Evolutionary conservation across 352 stramenopile species (phyloP).

Genomic region (Phytopythium sindhum): DNA sequence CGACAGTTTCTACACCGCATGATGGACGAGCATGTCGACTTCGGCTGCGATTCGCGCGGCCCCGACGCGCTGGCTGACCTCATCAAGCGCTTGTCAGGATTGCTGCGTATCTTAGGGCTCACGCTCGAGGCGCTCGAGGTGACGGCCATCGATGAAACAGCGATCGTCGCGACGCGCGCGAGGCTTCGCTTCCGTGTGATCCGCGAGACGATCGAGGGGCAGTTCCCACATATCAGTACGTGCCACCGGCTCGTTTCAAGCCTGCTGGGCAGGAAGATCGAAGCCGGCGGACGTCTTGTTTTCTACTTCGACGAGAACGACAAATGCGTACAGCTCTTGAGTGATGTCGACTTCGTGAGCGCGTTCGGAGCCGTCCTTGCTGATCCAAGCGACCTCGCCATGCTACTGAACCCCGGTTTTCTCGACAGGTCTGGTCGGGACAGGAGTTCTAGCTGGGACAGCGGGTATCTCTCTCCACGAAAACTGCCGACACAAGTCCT

Average conservation of each 20-base stretch:
- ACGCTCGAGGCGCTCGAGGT: slow-evolving; percentile 8
- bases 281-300: not conserved
- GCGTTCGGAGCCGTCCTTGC: slow-evolving; percentile 2
- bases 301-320: slow-evolving; percentile 9
- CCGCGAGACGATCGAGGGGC: slow-evolving; percentile 18
- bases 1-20: slow-evolving; percentile 18
- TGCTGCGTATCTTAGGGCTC: slow-evolving; percentile 12
- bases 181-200: slow-evolving; percentile 20
- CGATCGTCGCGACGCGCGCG: slow-evolving; percentile 11
- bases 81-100: slow-evolving; percentile 15
- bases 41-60: slow-evolving; percentile 15
- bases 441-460: not conserved
- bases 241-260: not conserved
- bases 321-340: slow-evolving; percentile 3
- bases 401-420: not conserved
- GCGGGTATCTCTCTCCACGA: not conserved
- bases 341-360: slow-evolving; percentile 5
- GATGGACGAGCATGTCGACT: slow-evolving; percentile 23
- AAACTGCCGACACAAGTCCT: not conserved
- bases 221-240: slow-evolving; percentile 19
- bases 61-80: slow-evolving; percentile 21
- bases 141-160: slow-evolving; percentile 10
- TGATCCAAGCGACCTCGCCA: slow-evolving; percentile 1
- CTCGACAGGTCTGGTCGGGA: not conserved
- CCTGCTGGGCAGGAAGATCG: slow-evolving; percentile 1